phyloP scores from a whole-genome alignment of 768 basidiomycete genomes.

The Lepiota venenata region DNA sequence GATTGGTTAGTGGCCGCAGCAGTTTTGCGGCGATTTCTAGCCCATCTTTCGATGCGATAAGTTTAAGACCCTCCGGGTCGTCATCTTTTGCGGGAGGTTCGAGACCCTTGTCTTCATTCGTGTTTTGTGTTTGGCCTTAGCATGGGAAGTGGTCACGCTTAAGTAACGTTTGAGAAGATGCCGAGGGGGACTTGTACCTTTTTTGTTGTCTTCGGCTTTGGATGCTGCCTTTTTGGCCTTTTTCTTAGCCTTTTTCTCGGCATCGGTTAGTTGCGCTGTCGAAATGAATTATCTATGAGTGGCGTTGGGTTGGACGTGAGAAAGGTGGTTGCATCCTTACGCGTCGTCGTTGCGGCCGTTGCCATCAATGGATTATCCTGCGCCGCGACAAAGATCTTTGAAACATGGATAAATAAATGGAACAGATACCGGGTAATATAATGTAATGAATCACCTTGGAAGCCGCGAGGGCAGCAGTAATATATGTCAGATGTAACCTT shows the following conservation, averaged over 20 bases:
- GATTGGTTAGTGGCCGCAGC: conserved; percentile 56
- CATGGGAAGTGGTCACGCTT: too few relatives aligned
- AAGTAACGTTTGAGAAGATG: too few relatives aligned
- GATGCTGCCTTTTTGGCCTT: conserved; percentile 78
- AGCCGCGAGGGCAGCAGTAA: conserved; percentile 68
- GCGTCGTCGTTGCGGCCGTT: too few relatives aligned
- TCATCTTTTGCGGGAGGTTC: conserved; percentile 67
- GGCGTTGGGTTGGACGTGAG: conserved; percentile 23
- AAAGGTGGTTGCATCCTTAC: conserved; percentile 33
- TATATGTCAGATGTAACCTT: conserved; percentile 73
- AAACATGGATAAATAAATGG: conserved; percentile 10
- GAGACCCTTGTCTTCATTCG: conserved; percentile 69
- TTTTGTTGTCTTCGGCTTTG: conserved; percentile 71
- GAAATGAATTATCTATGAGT: not conserved
- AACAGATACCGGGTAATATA: not conserved
- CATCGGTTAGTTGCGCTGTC: conserved; percentile 46
- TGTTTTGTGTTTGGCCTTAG: conserved; percentile 25
- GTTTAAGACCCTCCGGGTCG: conserved; percentile 78
- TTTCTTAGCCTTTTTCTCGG: conserved; percentile 80
- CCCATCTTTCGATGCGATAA: conserved; percentile 58
- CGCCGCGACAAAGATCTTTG: conserved; percentile 69
- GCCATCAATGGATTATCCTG: conserved; percentile 70
- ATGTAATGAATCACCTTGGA: conserved; percentile 47
- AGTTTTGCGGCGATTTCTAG: conserved; percentile 76
- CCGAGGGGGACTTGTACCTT: conserved; percentile 42